Evolutionary conservation across 805 yeast genomes (phyloP), one percentile per base, ranked within the genome.

Genomic region (Candida loeiensis): DNA sequence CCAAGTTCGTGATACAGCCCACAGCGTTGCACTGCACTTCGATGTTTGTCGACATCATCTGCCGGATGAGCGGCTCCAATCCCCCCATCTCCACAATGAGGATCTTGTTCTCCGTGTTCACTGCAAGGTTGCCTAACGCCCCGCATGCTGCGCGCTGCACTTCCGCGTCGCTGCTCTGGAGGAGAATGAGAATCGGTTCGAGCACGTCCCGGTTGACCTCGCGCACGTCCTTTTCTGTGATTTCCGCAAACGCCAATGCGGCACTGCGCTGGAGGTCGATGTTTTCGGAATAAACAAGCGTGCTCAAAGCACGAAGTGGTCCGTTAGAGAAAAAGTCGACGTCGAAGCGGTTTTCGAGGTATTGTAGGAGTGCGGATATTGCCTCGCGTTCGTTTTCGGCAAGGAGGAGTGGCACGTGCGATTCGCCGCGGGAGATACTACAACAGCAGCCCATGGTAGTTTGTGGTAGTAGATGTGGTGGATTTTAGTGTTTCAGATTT

Each of bases 1-100:
- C 99, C 63, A 93, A 77, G 59, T 93, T 93, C 26, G 99, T 93
- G 57, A 93, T 90, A 62, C 99, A 93, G 13, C 99, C 99, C 42
- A 93, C 99, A 2, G 99, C 99, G 59, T 93, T 93, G 64, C 99
- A 93, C 66, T 93, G 99, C 28, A 93, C 98, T 63, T 93, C 99
- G 43, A 93, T 95, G 56, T 93, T 93, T 40, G 93, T 79, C 30
- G 95, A 84, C 84, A 88, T 84, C 99, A 93, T 93, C 66, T 93
- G 99, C 62, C 95, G 82, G 53, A 93, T 93, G 34, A 93, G 76
- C 4, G 98, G 98, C 48, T 90, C 96, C 43, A 93, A 76, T 2
- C 98, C 99, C 20, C 98, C 98, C 96, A 93, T 88, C 56, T 91
- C 96, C 13, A 95, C 98, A 45, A 93, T 91, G 38, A 93, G 73